Percentiles rank a stretch among this genome's conserved stretches.
Evolutionary conservation across 2,329 filamentous ascomycete genomes (phyloP).

Genomic region (Colletotrichum sublineola): DNA sequence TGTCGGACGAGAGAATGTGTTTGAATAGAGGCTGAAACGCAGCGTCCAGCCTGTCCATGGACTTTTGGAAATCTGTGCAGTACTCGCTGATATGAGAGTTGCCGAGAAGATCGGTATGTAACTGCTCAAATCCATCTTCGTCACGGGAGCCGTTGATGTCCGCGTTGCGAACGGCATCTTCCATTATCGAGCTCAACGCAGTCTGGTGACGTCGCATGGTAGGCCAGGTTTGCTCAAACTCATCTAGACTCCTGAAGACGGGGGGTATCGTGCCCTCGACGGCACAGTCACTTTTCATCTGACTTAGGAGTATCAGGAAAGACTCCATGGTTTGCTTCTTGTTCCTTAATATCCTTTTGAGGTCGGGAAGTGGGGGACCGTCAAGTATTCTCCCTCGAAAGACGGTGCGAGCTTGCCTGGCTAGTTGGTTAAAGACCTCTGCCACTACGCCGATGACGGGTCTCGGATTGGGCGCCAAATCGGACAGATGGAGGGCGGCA

Average conservation of each 20-base stretch:
- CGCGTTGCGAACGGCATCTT: constrained; percentile 42
- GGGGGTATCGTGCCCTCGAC: constrained; percentile 42
- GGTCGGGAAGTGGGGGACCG: constrained; percentile 45
- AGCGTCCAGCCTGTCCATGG: constrained; percentile 44
- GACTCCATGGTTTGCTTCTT: constrained; percentile 47
- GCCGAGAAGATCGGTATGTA: constrained; percentile 40
- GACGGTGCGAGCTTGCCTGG: constrained; percentile 45
- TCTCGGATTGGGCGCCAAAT: constrained; percentile 46
- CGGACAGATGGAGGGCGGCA: constrained; percentile 24
- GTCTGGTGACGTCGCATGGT: constrained; percentile 38
- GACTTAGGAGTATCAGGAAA: constrained; percentile 46
- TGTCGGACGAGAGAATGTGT: constrained; percentile 46
- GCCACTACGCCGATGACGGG: constrained; percentile 46
- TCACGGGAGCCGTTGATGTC: constrained; percentile 32
- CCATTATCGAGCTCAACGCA: constrained; percentile 43
- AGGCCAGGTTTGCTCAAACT: constrained; percentile 46
- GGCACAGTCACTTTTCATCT: constrained; percentile 38
- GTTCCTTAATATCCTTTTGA: constrained; percentile 42
- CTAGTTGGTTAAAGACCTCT: constrained; percentile 45
- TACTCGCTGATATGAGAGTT: constrained; percentile 43
- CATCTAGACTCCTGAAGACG: constrained; percentile 44
- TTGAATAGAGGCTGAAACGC: constrained; percentile 53
- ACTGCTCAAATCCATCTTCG: constrained; percentile 37
- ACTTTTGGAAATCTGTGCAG: constrained; percentile 34
- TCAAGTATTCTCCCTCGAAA: constrained; percentile 44